Base-by-base conservation (phyloP, 1,284 basidiomycete genomes). In the Entoloma clypeatum region DNA sequence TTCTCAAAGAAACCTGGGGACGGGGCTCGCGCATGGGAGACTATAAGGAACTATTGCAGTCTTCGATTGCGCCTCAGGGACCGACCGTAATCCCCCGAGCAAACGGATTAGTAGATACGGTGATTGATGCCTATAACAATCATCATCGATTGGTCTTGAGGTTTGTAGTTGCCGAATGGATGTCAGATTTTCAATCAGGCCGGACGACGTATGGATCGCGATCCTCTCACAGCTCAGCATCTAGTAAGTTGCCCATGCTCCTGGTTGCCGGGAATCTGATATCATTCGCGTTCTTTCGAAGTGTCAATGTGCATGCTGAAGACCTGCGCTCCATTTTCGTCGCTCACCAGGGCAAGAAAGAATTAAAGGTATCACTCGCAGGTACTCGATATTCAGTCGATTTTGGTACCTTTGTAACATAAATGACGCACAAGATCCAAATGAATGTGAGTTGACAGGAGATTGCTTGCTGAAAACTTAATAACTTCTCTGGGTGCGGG, bases 291-390 rank as follows among this genome's bases (percentile, higher is more conserved):
- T 13, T 1, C 7, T 10, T 14, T 8, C 8, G 7, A 42, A n/a
- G 40, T 18, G 50, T 65, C 31, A 64, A 65, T 16, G 62, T 58
- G 0, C 56, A 68, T 28, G 56, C 62, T 0, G 65, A 68, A 30
- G 55, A 58, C 8, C 48, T 71, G 19, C 61, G 65, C 3, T 38
- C 39, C 0, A 49, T 57, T 16, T 73, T 73, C 35, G 62, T 68
- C 7, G 46, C 50, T 0, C 68, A 65, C 22, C 51, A 60, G 4
- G 66, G 58, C 2, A 58, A 57, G 33, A 51, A 59, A 16, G 44
- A 56, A 19, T 38, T 72, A 19, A 28, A 47, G 3, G 46, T 71
- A n/a, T 11, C 14, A 26, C 5, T 51, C 54, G 1, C 32, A 27
- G 1, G 55, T 45, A 4, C 45, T 39, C 10, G 35, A 28, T 19